Conservation (phyloP, 148 eudicot genomes). For the Rhododendron ovatum region DNA sequence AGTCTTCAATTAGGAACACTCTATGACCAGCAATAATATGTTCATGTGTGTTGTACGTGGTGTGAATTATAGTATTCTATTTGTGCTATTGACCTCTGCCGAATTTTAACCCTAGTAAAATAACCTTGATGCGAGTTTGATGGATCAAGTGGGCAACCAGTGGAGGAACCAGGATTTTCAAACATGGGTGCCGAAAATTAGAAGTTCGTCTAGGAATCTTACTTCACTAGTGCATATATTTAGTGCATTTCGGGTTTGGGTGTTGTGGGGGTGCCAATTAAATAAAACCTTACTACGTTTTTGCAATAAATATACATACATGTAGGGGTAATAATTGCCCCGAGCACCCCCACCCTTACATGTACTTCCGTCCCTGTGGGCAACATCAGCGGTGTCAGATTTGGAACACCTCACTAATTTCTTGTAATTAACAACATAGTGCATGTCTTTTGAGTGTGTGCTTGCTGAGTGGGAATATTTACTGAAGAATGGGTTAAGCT, state of each 20-base stretch:
- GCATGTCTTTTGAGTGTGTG: neutral
- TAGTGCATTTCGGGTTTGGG: neutral
- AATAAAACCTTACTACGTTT: too few species aligned
- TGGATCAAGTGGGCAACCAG: neutral
- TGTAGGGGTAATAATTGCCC: neutral
- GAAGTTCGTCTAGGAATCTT: neutral
- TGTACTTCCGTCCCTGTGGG: neutral
- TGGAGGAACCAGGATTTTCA: neutral
- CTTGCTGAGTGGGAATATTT: neutral
- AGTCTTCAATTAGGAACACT: neutral
- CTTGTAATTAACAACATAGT: neutral
- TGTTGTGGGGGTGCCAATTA: neutral
- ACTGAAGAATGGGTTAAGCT: neutral
- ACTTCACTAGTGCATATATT: neutral
- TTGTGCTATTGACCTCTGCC: neutral
- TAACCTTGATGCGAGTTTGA: neutral
- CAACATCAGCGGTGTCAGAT: neutral
- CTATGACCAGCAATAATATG: neutral
- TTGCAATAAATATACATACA: neutral
- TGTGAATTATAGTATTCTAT: neutral
- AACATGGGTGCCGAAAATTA: neutral
- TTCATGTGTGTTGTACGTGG: neutral
- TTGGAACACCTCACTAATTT: neutral
- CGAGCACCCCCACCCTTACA: neutral
- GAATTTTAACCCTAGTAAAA: neutral